These are phyloP conservation scores for Alternaria brassicicola DNA, from an alignment of 2,329 filamentous ascomycete species.

Conservation along the genomic window DNA sequence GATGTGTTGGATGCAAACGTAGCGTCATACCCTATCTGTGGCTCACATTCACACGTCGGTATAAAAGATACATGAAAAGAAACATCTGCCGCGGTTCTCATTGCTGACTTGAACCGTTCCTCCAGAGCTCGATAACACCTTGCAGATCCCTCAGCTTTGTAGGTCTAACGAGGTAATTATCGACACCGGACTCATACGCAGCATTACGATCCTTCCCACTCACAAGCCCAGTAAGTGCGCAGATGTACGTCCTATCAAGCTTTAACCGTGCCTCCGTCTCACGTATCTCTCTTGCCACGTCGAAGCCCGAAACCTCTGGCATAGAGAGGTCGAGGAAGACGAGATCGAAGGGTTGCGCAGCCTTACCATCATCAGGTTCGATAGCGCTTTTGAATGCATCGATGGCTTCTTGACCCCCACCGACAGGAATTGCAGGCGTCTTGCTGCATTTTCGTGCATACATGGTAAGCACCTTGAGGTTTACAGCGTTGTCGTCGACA, in stretches of 20 bases:
- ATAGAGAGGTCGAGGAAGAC: slow-evolving; percentile 13
- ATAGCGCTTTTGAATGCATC: slow-evolving; percentile 3
- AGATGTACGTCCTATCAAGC: slow-evolving; percentile 7
- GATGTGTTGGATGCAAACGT: not conserved
- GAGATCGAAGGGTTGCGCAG: slow-evolving; percentile 5
- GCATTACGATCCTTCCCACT: slow-evolving; percentile 12
- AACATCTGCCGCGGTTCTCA: not conserved
- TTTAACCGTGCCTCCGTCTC: slow-evolving; percentile 3
- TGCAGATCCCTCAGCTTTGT: slow-evolving; percentile 5
- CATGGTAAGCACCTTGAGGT: slow-evolving; percentile 12
- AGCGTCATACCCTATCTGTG: not conserved
- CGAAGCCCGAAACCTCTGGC: slow-evolving; percentile 10
- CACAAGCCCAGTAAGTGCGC: slow-evolving; percentile 11
- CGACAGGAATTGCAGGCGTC: slow-evolving; percentile 1
- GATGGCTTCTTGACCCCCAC: slow-evolving; percentile 10
- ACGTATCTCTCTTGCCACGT: slow-evolving; percentile 12
- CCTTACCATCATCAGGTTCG: not conserved
- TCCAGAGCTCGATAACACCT: slow-evolving; percentile 3
- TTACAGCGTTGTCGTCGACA: slow-evolving; percentile 13
- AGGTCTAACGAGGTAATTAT: slow-evolving; percentile 11
- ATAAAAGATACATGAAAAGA: not conserved
- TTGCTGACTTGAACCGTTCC: not conserved
- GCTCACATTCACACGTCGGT: not conserved
- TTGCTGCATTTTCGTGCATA: slow-evolving; percentile 11
- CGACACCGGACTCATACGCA: slow-evolving; percentile 11